Base-by-base conservation (phyloP, 768 basidiomycete genomes). In the Boletellus sp. region DNA sequence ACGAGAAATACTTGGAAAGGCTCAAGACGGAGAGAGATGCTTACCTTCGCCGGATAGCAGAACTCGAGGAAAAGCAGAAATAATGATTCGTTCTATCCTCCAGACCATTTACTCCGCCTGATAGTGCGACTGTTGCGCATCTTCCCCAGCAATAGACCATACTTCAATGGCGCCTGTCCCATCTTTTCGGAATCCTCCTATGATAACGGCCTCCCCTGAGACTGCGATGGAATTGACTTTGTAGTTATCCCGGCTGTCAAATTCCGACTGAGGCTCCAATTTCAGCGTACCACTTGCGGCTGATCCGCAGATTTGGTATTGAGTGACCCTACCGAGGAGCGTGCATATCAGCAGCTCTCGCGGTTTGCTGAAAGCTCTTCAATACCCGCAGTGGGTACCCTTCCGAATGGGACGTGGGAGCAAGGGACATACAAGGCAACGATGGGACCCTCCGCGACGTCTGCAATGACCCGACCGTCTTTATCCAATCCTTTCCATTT, bases 381-480 rank as follows among this genome's bases (percentile, higher is more conserved):
- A 17, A 0, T 42, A 36, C 23, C 28, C 9, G 39, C 31, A 33
- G 36, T 59, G 40, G 53, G 35, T 19, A 35, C 17, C 22, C 28
- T 19, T 31, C 32, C 9, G 28, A 4, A 28, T 7, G 45, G 19
- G 15, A 42, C 26, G 22, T n/a, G 17, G 17, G n/a, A n/a, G 24
- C 15, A 32, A 28, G 22, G 8, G 16, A 52, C 82, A 47, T 28
- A 28, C 28, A 87, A 53, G 10, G 80, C 79, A 39, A 87, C 85
- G 24, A 92, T 70, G 20, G 90, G 90, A 1, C 89, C 90, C 51
- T 86, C 79, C 2, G 84, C 85, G 16, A 83, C 72, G 48, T 82
- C 77, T 37, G 70, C 54, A 24, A 77, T 58, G 36, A 75, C 42
- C 19, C 76, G 75, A 38, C 74, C 73, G 1, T 77, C 73, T 22